Base-by-base conservation (phyloP, 2,329 filamentous ascomycete species). In the Diplodia mutila region DNA sequence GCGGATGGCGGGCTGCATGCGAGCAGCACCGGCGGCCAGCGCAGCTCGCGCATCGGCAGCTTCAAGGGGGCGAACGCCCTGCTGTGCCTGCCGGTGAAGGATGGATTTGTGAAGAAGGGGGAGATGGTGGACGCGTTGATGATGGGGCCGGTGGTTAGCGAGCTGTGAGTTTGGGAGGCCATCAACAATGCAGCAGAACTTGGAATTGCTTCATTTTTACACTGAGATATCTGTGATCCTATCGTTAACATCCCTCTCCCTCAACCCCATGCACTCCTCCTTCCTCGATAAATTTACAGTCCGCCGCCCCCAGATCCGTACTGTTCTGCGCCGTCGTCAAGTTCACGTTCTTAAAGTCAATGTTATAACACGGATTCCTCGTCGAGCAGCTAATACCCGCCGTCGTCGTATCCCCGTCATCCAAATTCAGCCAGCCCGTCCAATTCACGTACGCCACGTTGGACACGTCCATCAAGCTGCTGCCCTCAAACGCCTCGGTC, bases 31-130 rank as follows among this genome's bases (percentile, higher is more conserved):
- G 95, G 95, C 6, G 89, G 90, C 3, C 95, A 99, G 82, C 85
- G 95, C 63, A 98, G 94, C 77, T 96, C 92, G 18, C 87, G 89
- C 69, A 93, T 99, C 2, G 93, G 93, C 0, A 98, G 94, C 78
- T 84, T 98, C 72, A 91, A 90, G 69, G 90, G 91, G 23, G 94
- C 95, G 2, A 99, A 99, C 82, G 93, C 91, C 4, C 79, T 99
- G 73, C 80, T 98, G 27, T 91, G 90, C 73, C 81, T 96, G 80
- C 91, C 91, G 0, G 83, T 85, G 42, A 87, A 87, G 2, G 83
- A 88, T 39, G 88, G 87, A 6, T 83, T 83, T n/a, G 75, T 93
- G 66, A 84, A 82, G 55, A 91, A 91, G 75, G 93, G 93, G 0
- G 80, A 86, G 64, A 87, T 84, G 73, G 89, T 93, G 4, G 88